Evolutionary conservation across 2,329 filamentous ascomycete species (phyloP).

Genomic region (Cryphonectria parasitica): DNA sequence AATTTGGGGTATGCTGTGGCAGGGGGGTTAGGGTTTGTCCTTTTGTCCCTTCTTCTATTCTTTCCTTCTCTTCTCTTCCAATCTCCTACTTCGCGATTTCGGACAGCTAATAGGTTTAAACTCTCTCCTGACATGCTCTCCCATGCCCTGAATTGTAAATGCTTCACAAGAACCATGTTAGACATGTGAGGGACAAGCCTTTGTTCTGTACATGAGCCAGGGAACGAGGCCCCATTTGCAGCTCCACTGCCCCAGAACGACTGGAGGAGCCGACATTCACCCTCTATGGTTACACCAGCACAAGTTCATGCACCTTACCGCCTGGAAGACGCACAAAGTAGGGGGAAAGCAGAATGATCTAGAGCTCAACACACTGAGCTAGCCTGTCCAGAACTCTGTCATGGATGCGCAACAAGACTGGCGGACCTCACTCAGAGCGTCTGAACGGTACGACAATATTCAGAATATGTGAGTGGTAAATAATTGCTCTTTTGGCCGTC

Average conservation of each 20-base stretch:
- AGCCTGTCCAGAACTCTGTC: neutral
- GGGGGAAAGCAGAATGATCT: neutral
- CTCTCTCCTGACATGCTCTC: too few species aligned
- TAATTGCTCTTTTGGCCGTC: neutral
- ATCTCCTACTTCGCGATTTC: neutral
- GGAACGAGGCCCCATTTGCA: neutral
- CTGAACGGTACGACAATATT: constrained; percentile 66
- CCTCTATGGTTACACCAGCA: neutral
- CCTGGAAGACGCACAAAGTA: neutral
- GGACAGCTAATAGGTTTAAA: too few species aligned
- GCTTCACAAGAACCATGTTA: neutral
- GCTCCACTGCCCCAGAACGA: neutral
- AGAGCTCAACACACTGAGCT: neutral
- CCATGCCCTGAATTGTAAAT: neutral
- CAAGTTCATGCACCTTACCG: neutral
- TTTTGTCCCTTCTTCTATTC: neutral
- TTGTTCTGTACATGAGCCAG: neutral
- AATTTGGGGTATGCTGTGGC: neutral
- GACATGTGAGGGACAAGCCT: neutral
- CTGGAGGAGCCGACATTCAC: neutral
- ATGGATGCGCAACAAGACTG: constrained; percentile 44
- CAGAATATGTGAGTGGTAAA: constrained; percentile 60
- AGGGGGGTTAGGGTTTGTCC: neutral
- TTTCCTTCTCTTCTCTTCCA: neutral
- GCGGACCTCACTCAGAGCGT: constrained; percentile 57